Base-by-base conservation (phyloP, 2,329 filamentous ascomycete genomes). In the Alternaria atra region DNA sequence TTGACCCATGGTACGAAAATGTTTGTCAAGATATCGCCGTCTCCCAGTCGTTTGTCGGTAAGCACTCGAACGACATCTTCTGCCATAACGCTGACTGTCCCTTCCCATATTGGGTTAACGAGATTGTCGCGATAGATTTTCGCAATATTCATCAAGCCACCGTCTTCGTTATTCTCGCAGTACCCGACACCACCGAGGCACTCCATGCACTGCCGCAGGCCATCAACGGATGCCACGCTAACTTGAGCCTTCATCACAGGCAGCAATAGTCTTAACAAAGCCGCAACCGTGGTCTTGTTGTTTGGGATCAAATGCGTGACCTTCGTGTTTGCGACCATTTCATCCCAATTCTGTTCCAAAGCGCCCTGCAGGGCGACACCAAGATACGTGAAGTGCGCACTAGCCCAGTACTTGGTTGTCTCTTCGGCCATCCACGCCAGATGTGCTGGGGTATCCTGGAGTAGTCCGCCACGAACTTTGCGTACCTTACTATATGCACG, bases 61-160 rank as follows among this genome's bases (percentile, higher is more conserved):
- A 83, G 63, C 4, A 84, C 80, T 0, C 83, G 75, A 29, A 84
- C 76, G 5, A 84, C 75, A 64, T 86, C 84, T 39, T 82, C 82
- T 5, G 87, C 86, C 56, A 93, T 81, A 6, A 93, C 88, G 68
- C 91, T 89, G 0, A 89, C 91, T 0, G 90, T 92, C 1, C 90
- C 89, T 75, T 91, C 89, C 88, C 89, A 91, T 50, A 92, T 91
- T 13, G 86, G 84, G 52, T 87, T 79, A 3, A 91, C 90, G 7
- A 82, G 79, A 2, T 84, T 86, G 67, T 92, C 90, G 7, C 91
- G 84, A 68, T 88, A 87, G 1, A 92, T 80, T 6, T 89, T 84
- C 0, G 89, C 84, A 4, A 92, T 79, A 69, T 92, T 93, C 58
- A 91, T 80, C 12, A 76, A 50, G 0, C 73, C 72, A 37, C 87